Percentiles rank a stretch among this genome's conserved stretches.
Conservation (phyloP, 345 rosid species). For the Moricandia moricandioides region DNA sequence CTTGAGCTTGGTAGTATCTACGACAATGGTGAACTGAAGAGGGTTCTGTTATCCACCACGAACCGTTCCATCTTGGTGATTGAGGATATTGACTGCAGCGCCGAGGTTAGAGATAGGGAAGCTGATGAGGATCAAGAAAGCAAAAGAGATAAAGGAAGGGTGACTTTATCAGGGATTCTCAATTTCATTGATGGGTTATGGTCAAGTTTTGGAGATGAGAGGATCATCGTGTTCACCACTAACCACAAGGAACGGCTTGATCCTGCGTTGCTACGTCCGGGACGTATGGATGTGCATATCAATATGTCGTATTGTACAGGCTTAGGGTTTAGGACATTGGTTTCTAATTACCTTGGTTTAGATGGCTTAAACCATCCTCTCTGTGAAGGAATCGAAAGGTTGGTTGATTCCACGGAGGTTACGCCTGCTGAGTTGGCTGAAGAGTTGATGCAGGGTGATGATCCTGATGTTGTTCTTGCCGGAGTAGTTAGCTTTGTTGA, state of each 20-base stretch:
- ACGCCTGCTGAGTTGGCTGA: constrained; percentile 54
- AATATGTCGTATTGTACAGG: constrained; percentile 44
- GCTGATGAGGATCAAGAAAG: background rate
- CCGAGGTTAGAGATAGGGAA: constrained; percentile 32
- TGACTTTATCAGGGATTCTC: constrained; percentile 38
- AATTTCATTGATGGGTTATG: constrained; percentile 42
- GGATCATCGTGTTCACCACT: constrained; percentile 40
- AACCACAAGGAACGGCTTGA: constrained; percentile 38
- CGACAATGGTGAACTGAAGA: constrained; percentile 43
- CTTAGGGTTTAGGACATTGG: constrained; percentile 44
- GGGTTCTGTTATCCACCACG: constrained; percentile 42
- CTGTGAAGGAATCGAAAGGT: constrained; percentile 34
- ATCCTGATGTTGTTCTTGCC: constrained; percentile 38
- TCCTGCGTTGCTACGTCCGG: constrained; percentile 41
- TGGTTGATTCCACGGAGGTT: constrained; percentile 37
- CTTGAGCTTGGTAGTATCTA: constrained; percentile 44
- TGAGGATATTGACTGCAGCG: constrained; percentile 58
- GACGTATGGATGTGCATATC: constrained; percentile 50
- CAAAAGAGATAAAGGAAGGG: background rate
- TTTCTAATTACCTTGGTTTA: constrained; percentile 41
- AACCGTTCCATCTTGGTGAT: constrained; percentile 54
- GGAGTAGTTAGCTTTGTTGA: constrained; percentile 41
- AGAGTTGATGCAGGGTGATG: constrained; percentile 49
- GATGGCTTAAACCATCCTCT: constrained; percentile 33
- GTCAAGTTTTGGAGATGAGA: constrained; percentile 42